Conservation (phyloP, 1,284 basidiomycete genomes). For the Puccinia polysora region DNA sequence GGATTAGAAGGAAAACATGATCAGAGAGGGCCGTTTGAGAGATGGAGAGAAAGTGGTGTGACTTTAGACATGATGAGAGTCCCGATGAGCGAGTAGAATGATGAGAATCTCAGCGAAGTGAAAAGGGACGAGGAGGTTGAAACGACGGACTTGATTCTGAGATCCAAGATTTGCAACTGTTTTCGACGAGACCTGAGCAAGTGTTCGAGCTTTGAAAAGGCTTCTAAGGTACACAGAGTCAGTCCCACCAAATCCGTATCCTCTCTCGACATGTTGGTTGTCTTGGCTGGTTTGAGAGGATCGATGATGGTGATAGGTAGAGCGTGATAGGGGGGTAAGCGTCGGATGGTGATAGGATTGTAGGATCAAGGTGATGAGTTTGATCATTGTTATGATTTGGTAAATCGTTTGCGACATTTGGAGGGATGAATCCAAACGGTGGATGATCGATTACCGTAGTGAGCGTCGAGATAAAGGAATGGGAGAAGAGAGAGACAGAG, state of each 20-base stretch:
- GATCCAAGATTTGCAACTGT: constrained; percentile 38
- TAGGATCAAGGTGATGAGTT: too few species aligned
- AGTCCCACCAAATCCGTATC: constrained; percentile 42
- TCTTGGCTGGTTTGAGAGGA: constrained; percentile 24
- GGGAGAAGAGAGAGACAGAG: background rate
- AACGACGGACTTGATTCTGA: constrained; percentile 29
- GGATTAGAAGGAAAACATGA: background rate
- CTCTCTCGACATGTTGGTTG: constrained; percentile 42
- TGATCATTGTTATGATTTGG: too few species aligned
- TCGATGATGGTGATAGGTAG: too few species aligned
- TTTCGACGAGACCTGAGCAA: constrained; percentile 39
- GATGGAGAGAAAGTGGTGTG: background rate
- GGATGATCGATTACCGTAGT: background rate
- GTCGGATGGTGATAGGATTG: too few species aligned
- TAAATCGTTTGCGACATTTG: background rate
- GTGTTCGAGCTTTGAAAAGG: constrained; percentile 41
- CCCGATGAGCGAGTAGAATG: background rate
- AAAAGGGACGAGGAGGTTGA: background rate
- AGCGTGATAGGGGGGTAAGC: too few species aligned
- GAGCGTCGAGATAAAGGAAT: background rate
- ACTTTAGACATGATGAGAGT: background rate
- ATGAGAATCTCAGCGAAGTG: too few species aligned
- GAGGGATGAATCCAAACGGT: background rate
- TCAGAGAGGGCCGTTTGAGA: background rate
- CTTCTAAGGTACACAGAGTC: constrained; percentile 38